Evolutionary conservation across 2,329 filamentous ascomycete species (phyloP).

Genomic region (Botrytis paeoniae): DNA sequence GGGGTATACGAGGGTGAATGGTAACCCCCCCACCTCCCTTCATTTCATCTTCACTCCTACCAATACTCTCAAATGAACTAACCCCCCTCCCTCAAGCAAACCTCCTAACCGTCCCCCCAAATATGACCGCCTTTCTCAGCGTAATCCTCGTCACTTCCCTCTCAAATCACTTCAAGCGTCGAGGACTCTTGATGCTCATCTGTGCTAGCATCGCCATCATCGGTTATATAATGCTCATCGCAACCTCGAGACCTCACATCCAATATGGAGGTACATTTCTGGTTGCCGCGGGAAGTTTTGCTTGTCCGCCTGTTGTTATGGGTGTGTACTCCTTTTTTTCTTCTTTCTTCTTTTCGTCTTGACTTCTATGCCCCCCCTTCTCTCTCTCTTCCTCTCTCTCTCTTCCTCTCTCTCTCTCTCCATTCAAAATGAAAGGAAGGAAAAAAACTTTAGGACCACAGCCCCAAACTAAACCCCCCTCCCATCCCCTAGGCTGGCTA

Average conservation of each 20-base stretch:
- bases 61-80: not conserved
- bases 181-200: constrained; percentile 70
- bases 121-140: constrained; percentile 61
- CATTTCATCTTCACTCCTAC: not conserved
- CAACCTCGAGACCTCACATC: constrained; percentile 58
- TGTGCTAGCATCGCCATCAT: constrained; percentile 64
- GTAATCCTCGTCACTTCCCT: constrained; percentile 68
- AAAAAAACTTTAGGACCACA: no score
- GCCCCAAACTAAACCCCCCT: not conserved
- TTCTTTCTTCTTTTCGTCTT: no score
- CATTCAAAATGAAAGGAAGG: no score
- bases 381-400: not conserved
- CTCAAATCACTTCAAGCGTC: constrained; percentile 68
- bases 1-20: constrained; percentile 46
- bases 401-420: no score
- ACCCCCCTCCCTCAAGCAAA: constrained; percentile 45
- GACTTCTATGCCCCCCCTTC: accelerated
- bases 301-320: constrained; percentile 44
- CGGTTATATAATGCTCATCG: constrained; percentile 77
- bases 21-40: not conserved
- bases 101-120: constrained; percentile 50
- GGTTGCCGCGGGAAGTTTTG: constrained; percentile 82
- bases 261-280: constrained; percentile 82
- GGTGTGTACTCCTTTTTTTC: not conserved
- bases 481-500: not conserved